A percentile compares a stretch with the other conserved stretches of the same genome.
Conservation (phyloP, 2,329 filamentous ascomycete species). For the Botryosphaeria dothidea region DNA sequence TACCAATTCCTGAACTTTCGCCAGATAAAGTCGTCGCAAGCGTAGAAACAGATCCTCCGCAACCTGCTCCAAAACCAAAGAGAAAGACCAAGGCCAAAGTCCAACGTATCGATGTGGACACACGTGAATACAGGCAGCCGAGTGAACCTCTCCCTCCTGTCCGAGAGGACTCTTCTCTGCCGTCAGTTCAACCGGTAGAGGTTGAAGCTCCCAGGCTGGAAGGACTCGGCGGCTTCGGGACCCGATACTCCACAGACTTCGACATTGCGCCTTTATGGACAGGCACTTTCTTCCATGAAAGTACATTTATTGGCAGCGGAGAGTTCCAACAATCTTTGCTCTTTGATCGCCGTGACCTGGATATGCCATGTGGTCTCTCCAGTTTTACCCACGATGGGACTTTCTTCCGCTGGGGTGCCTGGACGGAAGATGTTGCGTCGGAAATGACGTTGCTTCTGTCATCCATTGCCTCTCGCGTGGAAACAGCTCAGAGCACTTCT, state of each 20-base stretch:
- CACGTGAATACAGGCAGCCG: constrained; percentile 48
- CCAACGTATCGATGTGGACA: constrained; percentile 48
- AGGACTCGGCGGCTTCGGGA: constrained; percentile 52
- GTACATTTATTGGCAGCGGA: constrained; percentile 60
- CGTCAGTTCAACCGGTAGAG: neutral
- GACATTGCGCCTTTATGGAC: constrained; percentile 50
- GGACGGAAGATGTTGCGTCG: constrained; percentile 57
- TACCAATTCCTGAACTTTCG: neutral
- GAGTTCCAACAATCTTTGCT: constrained; percentile 51
- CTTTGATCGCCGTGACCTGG: constrained; percentile 44
- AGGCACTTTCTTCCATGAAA: constrained; percentile 57
- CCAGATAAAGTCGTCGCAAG: neutral
- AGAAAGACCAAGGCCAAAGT: constrained; percentile 41
- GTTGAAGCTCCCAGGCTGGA: constrained; percentile 27
- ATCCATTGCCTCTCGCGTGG: constrained; percentile 25
- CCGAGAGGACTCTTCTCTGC: neutral
- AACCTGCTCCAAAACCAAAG: neutral
- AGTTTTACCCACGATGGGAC: constrained; percentile 38
- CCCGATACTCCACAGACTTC: constrained; percentile 55
- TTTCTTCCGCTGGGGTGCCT: constrained; percentile 51
- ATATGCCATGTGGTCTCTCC: constrained; percentile 41
- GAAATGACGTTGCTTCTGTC: constrained; percentile 41
- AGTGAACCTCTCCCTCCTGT: constrained; percentile 33
- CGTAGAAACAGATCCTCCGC: neutral
- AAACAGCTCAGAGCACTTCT: neutral